Percentiles rank a stretch among this genome's conserved stretches.
Conservation (phyloP, 225 moss, liverwort and hornwort genomes). For the Polytrichum formosum region DNA sequence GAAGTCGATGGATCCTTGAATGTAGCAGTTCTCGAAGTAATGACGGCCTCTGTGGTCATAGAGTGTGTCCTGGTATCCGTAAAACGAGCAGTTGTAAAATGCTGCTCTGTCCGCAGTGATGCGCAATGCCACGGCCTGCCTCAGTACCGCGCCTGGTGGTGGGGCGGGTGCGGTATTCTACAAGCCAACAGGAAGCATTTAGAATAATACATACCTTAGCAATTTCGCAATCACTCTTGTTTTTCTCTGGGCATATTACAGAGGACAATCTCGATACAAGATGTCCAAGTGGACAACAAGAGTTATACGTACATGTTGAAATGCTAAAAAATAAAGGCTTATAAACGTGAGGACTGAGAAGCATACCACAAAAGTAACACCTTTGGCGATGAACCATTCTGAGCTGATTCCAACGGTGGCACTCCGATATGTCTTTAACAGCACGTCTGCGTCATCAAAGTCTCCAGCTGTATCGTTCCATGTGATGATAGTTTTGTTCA, state of each 20-base stretch:
- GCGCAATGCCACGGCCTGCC: constrained; percentile 51
- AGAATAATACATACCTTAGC: no score
- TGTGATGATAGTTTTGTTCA: constrained; percentile 48
- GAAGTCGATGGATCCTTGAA: constrained; percentile 61
- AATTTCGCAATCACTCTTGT: no score
- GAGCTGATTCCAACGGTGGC: constrained; percentile 61
- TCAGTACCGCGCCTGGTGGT: constrained; percentile 38
- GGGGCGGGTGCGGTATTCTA: constrained; percentile 58
- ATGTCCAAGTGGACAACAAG: no score
- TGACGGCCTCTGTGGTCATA: constrained; percentile 60
- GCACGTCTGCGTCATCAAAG: constrained; percentile 34
- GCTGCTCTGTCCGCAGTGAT: constrained; percentile 50
- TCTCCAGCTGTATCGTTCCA: constrained; percentile 62
- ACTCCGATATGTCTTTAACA: constrained; percentile 54
- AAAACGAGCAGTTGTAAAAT: constrained; percentile 53
- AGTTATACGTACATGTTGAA: no score
- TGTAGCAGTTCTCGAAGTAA: constrained; percentile 53
- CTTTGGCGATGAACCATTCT: constrained; percentile 52
- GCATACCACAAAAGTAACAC: constrained; percentile 39
- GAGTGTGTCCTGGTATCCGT: constrained; percentile 54
- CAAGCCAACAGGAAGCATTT: not conserved
- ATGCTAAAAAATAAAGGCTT: no score
- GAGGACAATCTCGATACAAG: no score
- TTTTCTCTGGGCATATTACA: no score
- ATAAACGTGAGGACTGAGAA: no score